phyloP scores from a whole-genome alignment of 164 flowering plant genomes.

The Stephania cephalantha region DNA sequence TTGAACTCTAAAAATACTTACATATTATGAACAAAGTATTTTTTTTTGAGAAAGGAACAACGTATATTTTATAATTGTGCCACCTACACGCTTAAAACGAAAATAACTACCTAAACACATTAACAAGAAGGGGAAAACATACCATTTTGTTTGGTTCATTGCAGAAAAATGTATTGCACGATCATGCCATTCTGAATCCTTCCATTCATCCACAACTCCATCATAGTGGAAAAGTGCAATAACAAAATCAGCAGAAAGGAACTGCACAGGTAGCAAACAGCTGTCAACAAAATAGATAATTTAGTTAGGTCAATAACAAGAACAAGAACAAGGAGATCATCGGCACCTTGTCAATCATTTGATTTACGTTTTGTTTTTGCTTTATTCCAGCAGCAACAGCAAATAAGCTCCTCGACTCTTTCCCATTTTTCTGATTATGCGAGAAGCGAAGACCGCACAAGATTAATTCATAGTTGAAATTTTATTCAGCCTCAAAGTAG shows the following conservation, averaged over 20 bases:
- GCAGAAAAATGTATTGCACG: slow-evolving; percentile 70
- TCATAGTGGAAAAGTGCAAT: slow-evolving; percentile 93
- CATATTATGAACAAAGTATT: neutral
- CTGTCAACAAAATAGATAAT: slow-evolving; percentile 1
- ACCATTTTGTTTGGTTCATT: slow-evolving; percentile 87
- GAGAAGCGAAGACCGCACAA: neutral
- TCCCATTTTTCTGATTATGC: slow-evolving; percentile 28
- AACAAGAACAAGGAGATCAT: neutral
- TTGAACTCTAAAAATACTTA: neutral
- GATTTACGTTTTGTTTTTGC: slow-evolving; percentile 58
- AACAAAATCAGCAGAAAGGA: slow-evolving; percentile 47
- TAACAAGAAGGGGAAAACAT: neutral
- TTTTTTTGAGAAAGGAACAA: neutral
- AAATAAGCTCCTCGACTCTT: slow-evolving; percentile 43
- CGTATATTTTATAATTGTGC: neutral
- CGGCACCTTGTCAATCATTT: slow-evolving; percentile 66
- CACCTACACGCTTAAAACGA: neutral
- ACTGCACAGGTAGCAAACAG: slow-evolving; percentile 36
- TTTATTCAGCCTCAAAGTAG: neutral
- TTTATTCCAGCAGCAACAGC: slow-evolving; percentile 82
- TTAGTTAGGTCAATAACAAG: neutral
- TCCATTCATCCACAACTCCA: slow-evolving; percentile 73
- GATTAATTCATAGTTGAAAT: neutral
- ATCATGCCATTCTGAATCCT: slow-evolving; percentile 51
- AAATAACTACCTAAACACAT: neutral